A percentile compares a stretch with the other conserved stretches of the same genome.
Conservation (phyloP, 768 basidiomycete genomes). For the Psilocybe cubensis region DNA sequence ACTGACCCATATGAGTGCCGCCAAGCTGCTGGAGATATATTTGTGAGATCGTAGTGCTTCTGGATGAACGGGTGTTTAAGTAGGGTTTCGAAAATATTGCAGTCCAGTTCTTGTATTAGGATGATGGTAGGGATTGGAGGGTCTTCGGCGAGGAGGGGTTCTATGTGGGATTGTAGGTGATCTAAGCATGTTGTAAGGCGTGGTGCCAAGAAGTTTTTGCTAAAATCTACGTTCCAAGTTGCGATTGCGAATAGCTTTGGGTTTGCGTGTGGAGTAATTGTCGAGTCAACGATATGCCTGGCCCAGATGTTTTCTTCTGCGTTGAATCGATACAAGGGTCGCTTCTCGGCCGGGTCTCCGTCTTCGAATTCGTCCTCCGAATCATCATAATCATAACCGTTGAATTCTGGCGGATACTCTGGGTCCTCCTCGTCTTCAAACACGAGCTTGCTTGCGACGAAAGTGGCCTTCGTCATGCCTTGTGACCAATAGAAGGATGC, state of each 20-base stretch:
- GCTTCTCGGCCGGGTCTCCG: no score
- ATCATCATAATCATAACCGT: no score
- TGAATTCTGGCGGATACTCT: no score
- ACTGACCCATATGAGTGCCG: conserved; percentile 11
- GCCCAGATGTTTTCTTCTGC: not conserved
- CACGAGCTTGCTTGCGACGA: no score
- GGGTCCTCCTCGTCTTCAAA: no score
- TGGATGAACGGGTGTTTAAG: conserved; percentile 12
- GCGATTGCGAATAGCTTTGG: conserved; percentile 6
- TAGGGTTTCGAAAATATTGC: conserved; percentile 5
- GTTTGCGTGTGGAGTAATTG: not conserved
- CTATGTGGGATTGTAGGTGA: conserved; percentile 6
- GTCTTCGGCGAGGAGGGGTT: not conserved
- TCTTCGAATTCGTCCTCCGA: not conserved
- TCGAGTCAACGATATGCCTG: not conserved
- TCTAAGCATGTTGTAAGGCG: conserved; percentile 13
- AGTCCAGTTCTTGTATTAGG: conserved; percentile 18
- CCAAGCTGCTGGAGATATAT: conserved; percentile 13
- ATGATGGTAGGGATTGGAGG: conserved; percentile 8
- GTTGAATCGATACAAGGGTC: not conserved
- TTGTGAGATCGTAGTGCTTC: conserved; percentile 10
- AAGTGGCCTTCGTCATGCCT: no score
- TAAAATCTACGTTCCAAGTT: conserved; percentile 23
- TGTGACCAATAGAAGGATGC: no score
- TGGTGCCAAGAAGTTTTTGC: not conserved